Evolutionary conservation across 2,329 filamentous ascomycete genomes (phyloP).

Genomic region (Cladophialophora bantiana): DNA sequence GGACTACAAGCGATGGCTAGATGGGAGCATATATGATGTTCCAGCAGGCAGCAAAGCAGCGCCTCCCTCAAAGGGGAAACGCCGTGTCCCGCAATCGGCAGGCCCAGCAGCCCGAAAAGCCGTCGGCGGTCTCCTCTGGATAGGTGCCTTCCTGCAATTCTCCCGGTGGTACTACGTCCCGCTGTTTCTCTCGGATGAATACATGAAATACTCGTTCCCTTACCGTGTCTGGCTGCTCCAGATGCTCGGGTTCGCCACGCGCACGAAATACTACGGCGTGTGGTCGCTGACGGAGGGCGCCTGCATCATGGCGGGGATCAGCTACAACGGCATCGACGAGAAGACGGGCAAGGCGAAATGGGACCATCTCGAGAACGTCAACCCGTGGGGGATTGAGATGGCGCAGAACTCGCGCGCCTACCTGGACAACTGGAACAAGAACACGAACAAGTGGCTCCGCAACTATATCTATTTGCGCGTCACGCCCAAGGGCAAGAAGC

Average conservation of each 20-base stretch:
- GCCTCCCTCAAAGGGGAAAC: slow-evolving; percentile 84
- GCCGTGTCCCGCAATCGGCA: slow-evolving; percentile 89
- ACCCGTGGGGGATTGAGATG: slow-evolving; percentile 81
- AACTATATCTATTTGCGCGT: slow-evolving; percentile 97
- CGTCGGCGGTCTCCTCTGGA: slow-evolving; percentile 76
- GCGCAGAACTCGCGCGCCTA: slow-evolving; percentile 95
- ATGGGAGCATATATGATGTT: slow-evolving; percentile 91
- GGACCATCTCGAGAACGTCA: slow-evolving; percentile 89
- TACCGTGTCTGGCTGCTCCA: slow-evolving; percentile 80
- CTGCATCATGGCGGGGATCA: slow-evolving; percentile 90
- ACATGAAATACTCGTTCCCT: slow-evolving; percentile 71
- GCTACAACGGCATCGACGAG: slow-evolving; percentile 91
- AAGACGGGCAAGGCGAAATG: slow-evolving; percentile 85
- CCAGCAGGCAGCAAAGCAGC: slow-evolving; percentile 75
- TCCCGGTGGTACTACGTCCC: slow-evolving; percentile 70
- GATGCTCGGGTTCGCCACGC: slow-evolving; percentile 79
- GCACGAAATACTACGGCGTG: slow-evolving; percentile 95
- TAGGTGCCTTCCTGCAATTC: slow-evolving; percentile 77
- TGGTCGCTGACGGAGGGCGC: slow-evolving; percentile 93
- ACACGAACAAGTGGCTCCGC: slow-evolving; percentile 94
- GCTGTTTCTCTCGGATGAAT: slow-evolving; percentile 70
- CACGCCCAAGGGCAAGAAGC: slow-evolving; percentile 93
- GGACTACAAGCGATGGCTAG: slow-evolving; percentile 91
- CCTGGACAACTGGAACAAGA: slow-evolving; percentile 95
- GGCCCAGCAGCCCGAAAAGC: slow-evolving; percentile 83